These are phyloP conservation scores for Isatis tinctoria DNA, from an alignment of 345 rosid genomes.

Conservation along the genomic window DNA sequence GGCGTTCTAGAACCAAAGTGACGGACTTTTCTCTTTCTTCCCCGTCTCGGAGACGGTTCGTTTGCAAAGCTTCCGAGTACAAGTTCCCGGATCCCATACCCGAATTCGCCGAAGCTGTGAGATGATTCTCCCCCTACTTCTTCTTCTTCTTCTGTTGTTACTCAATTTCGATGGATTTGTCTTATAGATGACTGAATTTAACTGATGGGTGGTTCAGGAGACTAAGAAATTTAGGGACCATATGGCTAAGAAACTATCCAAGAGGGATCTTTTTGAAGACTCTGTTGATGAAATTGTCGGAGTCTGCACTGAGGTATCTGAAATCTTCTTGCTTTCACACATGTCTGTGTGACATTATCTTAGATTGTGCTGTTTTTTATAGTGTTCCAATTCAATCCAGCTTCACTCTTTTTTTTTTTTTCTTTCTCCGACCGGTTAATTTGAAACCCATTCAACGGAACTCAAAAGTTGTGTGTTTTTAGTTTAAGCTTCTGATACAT, in stretches of 20 bases:
- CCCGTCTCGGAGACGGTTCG: slow-evolving; percentile 15
- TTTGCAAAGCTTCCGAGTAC: slow-evolving; percentile 71
- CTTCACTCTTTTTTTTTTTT: background rate
- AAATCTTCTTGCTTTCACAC: background rate
- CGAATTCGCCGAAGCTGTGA: slow-evolving; percentile 78
- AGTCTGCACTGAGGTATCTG: slow-evolving; percentile 72
- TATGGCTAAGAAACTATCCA: slow-evolving; percentile 57
- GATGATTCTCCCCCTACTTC: background rate
- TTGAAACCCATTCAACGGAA: background rate
- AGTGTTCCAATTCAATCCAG: background rate
- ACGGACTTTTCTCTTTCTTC: slow-evolving; percentile 10
- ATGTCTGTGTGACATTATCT: background rate
- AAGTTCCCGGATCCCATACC: slow-evolving; percentile 89
- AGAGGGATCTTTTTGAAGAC: slow-evolving; percentile 58
- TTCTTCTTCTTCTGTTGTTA: background rate
- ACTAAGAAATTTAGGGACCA: slow-evolving; percentile 70
- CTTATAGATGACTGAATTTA: background rate
- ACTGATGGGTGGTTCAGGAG: slow-evolving; percentile 46
- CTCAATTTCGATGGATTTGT: background rate
- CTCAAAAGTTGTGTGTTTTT: background rate
- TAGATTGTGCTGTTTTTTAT: background rate
- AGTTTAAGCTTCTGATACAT: background rate
- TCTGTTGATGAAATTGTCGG: slow-evolving; percentile 64
- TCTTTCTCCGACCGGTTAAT: background rate
- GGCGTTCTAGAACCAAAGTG: slow-evolving; percentile 19